phyloP scores from a whole-genome alignment of 306 rosid genomes.

The Corylus avellana region DNA sequence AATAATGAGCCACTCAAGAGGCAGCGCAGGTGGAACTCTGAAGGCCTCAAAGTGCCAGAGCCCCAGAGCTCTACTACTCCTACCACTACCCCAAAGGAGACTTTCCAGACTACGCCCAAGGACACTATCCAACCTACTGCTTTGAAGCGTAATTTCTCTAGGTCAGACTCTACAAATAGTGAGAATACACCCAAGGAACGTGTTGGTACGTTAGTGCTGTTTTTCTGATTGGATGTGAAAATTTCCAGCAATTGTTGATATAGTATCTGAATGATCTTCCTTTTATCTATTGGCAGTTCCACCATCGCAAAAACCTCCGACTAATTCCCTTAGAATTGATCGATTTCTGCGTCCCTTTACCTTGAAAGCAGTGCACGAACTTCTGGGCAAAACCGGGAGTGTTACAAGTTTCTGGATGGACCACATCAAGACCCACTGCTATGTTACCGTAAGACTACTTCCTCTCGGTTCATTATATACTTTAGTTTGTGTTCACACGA shows the following conservation, averaged over 20 bases:
- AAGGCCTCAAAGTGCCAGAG: conserved; percentile 58
- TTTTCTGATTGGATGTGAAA: conserved; percentile 7
- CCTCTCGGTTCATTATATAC: background rate
- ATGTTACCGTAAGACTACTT: conserved; percentile 71
- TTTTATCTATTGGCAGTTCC: conserved; percentile 67
- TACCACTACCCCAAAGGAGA: conserved; percentile 59
- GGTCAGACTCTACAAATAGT: conserved; percentile 65
- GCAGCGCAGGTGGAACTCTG: conserved; percentile 91
- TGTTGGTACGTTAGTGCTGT: conserved; percentile 62
- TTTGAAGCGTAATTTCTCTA: conserved; percentile 58
- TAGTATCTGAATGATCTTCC: conserved; percentile 13
- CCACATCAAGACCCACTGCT: conserved; percentile 98
- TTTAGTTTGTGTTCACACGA: background rate
- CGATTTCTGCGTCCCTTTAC: conserved; percentile 95
- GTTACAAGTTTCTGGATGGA: conserved; percentile 96
- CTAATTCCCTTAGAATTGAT: conserved; percentile 81
- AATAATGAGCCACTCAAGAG: conserved; percentile 79
- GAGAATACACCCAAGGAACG: conserved; percentile 82
- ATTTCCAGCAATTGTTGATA: background rate
- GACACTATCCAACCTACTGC: conserved; percentile 42
- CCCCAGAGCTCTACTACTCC: conserved; percentile 52
- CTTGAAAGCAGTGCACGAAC: conserved; percentile 93
- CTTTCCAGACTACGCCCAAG: conserved; percentile 57
- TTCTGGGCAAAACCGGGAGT: conserved; percentile 80
- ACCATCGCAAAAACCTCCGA: conserved; percentile 70